Base-by-base conservation (phyloP, 495 filamentous ascomycete species). In the Aspergillus steynii region DNA sequence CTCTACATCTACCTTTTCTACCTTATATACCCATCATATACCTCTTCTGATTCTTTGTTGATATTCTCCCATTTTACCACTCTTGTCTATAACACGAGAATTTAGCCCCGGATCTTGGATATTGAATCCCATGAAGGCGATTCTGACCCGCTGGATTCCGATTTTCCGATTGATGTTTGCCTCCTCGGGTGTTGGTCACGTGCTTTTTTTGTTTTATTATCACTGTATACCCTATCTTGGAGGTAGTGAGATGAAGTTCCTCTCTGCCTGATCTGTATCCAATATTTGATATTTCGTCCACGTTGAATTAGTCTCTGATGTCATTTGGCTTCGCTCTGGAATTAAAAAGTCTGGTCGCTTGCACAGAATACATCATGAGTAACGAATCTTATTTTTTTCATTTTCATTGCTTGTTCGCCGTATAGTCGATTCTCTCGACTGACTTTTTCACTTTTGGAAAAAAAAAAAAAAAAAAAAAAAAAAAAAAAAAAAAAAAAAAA, bases 1-100 rank as follows among this genome's bases (percentile, higher is more conserved):
- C 10, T 28, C n/a, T 32, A 53, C 34, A n/a, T 60, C 10, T 54
- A 55, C 28, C 1, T 47, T n/a, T 54, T 51, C 29, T 14, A 48
- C 14, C 27, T n/a, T 25, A 34, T 47, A 29, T 49, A 28, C 29
- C 42, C 53, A 45, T 25, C 53, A 12, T 55, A 28, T 42, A 1
- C 7, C 34, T 37, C 12, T 42, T 42, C 12, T 42, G 9, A 14
- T 42, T 42, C 37, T 42, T 10, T 42, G 37, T 42, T 8, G 9
- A 42, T 42, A 1, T 42, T 42, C 3, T 34, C 2, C 5, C 31
- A 20, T 20, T 20, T 20, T 34, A 34, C 31, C 10, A 20, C 20
- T 20, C 20, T 4, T 42, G 12, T 42, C 12, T 42, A 42, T 42
- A 42, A 1, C 37, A 42, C 37, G 12, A 42, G 9, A 14, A 2